These are phyloP conservation scores for Stephanodiscus minutulus DNA, from an alignment of 108 stramenopile species.

Conservation along the genomic window DNA sequence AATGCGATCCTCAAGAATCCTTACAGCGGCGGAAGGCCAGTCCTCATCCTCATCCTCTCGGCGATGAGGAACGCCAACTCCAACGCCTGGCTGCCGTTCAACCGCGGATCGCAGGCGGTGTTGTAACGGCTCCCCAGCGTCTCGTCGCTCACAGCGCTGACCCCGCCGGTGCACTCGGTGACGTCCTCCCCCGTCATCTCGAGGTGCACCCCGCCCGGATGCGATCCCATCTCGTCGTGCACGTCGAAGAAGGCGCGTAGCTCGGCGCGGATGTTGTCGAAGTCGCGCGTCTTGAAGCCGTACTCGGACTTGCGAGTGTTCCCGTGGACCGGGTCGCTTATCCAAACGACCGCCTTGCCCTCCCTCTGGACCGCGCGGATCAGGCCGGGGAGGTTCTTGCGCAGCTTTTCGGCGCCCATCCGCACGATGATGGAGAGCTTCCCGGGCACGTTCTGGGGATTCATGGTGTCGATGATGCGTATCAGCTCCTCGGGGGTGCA, in stretches of 20 bases:
- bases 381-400: slow-evolving; percentile 93
- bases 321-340: slow-evolving; percentile 97
- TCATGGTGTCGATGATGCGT: slow-evolving; percentile 89
- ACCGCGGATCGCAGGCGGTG: slow-evolving; percentile 97
- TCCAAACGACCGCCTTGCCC: slow-evolving; percentile 95
- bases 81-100: slow-evolving; percentile 97
- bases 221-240: slow-evolving; percentile 96
- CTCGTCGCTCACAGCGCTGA: slow-evolving; percentile 83
- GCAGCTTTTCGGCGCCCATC: slow-evolving; percentile 96
- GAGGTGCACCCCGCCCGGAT: slow-evolving; percentile 97
- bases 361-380: slow-evolving; percentile 97
- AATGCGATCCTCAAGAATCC: background rate
- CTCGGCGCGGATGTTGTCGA: slow-evolving; percentile 94
- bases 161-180: slow-evolving; percentile 98
- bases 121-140: slow-evolving; percentile 84
- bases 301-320: slow-evolving; percentile 94
- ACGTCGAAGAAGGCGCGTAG: slow-evolving; percentile 98
- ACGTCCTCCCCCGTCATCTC: slow-evolving; percentile 99
- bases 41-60: slow-evolving; percentile 89
- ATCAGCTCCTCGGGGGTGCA: slow-evolving; percentile 94
- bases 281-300: slow-evolving; percentile 97
- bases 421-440: slow-evolving; percentile 97
- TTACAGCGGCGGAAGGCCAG: slow-evolving; percentile 77
- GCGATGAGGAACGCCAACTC: slow-evolving; percentile 98
- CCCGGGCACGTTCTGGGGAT: slow-evolving; percentile 96